These are phyloP conservation scores for Psidium guajava DNA, from an alignment of 345 rosid genomes.

Conservation along the genomic window DNA sequence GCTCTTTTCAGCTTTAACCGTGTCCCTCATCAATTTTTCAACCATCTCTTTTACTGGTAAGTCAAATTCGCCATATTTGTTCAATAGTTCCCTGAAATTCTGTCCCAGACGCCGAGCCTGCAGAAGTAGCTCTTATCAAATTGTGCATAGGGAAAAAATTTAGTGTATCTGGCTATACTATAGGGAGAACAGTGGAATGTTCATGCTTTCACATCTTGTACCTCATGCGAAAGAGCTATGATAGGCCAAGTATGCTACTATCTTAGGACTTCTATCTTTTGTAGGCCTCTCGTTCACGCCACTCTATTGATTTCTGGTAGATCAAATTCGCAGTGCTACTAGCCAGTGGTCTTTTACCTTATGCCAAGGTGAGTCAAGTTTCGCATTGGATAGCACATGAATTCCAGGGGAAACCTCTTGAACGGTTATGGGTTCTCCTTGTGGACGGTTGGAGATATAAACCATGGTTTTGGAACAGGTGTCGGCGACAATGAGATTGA, in stretches of 20 bases:
- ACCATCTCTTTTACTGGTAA: constrained; percentile 32
- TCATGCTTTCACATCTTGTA: neutral
- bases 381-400: constrained; percentile 54
- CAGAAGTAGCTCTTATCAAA: neutral
- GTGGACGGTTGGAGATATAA: constrained; percentile 41
- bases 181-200: neutral
- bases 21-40: constrained; percentile 44
- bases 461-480: constrained; percentile 42
- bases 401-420: constrained; percentile 55
- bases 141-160: neutral
- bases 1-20: constrained; percentile 34
- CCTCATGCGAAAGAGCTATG: neutral
- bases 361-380: constrained; percentile 49
- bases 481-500: constrained; percentile 51
- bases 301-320: neutral
- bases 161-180: neutral
- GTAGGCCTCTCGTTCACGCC: neutral
- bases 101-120: constrained; percentile 36
- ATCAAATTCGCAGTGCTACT: neutral
- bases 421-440: constrained; percentile 19
- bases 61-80: constrained; percentile 15
- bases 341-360: constrained; percentile 18
- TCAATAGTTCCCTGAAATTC: constrained; percentile 31
- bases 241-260: neutral
- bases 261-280: neutral